Base-by-base conservation (phyloP, 306 rosid genomes). In the Crataegus laevigata region DNA sequence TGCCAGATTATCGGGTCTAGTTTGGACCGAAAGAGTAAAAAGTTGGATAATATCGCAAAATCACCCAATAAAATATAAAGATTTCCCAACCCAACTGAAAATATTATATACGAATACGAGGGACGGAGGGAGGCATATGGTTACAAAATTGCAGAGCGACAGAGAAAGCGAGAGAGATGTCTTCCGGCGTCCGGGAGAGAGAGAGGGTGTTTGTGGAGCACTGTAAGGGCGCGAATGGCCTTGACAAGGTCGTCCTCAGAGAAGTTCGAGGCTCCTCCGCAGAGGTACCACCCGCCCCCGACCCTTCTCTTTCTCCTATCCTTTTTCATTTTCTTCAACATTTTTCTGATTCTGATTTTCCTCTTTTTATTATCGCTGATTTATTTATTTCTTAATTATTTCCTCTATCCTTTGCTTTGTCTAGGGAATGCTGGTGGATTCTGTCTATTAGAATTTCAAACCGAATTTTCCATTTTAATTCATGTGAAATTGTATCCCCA, bases 241-340 rank as follows among this genome's bases (percentile, higher is more conserved):
- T 89, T n/a, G 77, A 75, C 26, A 89, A 84, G 82, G 59, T 89
- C 80, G 77, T 89, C 82, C 94, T 89, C 47, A 81, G 79, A 79
- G 85, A 85, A 78, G 74, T 66, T 63, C 85, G 89, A 26, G 91
- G 94, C 43, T 79, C 47, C 78, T 85, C 94, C 22, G 90, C 86
- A 1, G 90, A 89, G 91, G 94, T 89, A 19, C 69, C 50, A 3
- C 17, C 22, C 61, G 89, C 91, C 87, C 15, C 69, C 50, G 2
- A n/a, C 24, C 62, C 74, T 67, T 69, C 43, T 3, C 29, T 38
- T 7, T 66, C 76, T 66, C 28, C 62, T 45, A 68, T 78, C 19
- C 22, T 30, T 77, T 24, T 11, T 66, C 40, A 19, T n/a, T 34
- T 52, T 54, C 60, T 47, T 47, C 14, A 12, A 11, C 63, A 10